Conservation (phyloP, 1,284 basidiomycete species). For the Phellinidium pouzarii region DNA sequence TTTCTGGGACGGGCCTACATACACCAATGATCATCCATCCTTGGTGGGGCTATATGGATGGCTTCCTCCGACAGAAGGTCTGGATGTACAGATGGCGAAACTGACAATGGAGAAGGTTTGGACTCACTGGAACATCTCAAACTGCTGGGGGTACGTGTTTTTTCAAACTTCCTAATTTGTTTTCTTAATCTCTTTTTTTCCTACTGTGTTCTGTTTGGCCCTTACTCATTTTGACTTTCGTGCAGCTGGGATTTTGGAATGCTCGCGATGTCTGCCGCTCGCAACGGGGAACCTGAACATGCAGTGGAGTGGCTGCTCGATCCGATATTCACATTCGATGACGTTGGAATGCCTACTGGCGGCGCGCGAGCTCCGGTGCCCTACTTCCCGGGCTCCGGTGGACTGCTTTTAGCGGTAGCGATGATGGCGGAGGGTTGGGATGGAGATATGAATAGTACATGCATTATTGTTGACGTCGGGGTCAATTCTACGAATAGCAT, state of each 20-base stretch:
- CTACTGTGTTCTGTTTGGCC: too few species aligned
- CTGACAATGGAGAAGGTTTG: slow-evolving; percentile 48
- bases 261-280: slow-evolving; percentile 55
- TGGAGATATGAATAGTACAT: too few species aligned
- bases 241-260: slow-evolving; percentile 56
- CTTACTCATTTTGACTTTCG: too few species aligned
- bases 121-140: slow-evolving; percentile 47
- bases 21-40: slow-evolving; percentile 53
- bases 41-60: slow-evolving; percentile 52
- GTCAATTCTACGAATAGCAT: too few species aligned
- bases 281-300: slow-evolving; percentile 40
- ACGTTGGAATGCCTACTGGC: slow-evolving; percentile 54
- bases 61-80: slow-evolving; percentile 43
- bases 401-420: slow-evolving; percentile 44
- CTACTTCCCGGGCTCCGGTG: slow-evolving; percentile 53
- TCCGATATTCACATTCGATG: slow-evolving; percentile 50
- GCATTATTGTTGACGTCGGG: too few species aligned
- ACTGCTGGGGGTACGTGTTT: slow-evolving; percentile 45
- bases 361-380: slow-evolving; percentile 52
- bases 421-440: slow-evolving; percentile 57
- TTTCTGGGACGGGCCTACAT: slow-evolving; percentile 46
- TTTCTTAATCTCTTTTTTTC: not conserved
- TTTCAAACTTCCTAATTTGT: not conserved
- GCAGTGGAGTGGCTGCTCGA: slow-evolving; percentile 52
- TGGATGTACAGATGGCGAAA: slow-evolving; percentile 41